phyloP scores from a whole-genome alignment of 495 filamentous ascomycete species.

The Neurospora sp. region DNA sequence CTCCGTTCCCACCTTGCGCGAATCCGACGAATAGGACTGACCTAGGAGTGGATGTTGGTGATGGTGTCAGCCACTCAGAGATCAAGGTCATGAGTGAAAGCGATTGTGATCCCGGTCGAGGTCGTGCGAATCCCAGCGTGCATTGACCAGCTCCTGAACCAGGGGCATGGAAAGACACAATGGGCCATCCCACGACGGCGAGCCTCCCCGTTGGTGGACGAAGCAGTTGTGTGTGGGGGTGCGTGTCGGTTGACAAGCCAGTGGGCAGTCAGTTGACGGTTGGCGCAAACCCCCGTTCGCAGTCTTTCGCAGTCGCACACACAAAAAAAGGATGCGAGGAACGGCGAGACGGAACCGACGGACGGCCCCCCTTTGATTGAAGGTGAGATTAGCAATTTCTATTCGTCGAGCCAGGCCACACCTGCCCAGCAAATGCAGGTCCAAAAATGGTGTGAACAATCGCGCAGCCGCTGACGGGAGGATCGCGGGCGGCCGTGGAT shows the following conservation, averaged over 20 bases:
- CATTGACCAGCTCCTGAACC: neutral
- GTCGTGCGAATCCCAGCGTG: neutral
- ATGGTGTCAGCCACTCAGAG: neutral
- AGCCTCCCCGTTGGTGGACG: neutral
- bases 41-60: neutral
- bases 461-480: neutral
- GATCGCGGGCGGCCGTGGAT: neutral
- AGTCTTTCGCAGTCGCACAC: neutral
- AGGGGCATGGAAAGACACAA: neutral
- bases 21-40: neutral
- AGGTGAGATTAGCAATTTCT: constrained; percentile 26
- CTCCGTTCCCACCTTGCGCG: neutral
- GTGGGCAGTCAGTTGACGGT: neutral
- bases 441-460: constrained; percentile 1
- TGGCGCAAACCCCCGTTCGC: neutral
- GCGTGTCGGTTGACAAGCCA: neutral
- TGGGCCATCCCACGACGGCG: neutral
- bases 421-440: neutral
- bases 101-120: neutral
- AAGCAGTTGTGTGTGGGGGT: neutral
- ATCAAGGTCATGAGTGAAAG: neutral
- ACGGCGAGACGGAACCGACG: too few relatives aligned
- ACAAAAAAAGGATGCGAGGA: neutral
- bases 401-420: constrained; percentile 17
- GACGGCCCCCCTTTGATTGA: constrained; percentile 16